Evolutionary conservation across 345 rosid species (phyloP), one percentile per base, ranked within the genome.

Genomic region (Leavenworthia alabamica): DNA sequence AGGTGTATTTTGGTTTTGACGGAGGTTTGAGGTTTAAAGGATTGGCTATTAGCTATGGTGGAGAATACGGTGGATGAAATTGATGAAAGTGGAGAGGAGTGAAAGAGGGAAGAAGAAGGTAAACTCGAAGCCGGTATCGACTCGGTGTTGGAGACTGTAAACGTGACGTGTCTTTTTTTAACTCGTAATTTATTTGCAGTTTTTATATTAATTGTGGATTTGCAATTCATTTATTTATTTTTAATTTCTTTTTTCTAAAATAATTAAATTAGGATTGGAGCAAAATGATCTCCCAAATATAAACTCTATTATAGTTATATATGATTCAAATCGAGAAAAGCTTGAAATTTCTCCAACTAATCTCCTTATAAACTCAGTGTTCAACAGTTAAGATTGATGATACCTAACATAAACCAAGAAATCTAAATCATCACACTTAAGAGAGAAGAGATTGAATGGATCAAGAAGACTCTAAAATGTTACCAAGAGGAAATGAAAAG

Each of bases 401-500:
- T 45, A 47, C 23, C 43, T 17, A 39, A 63, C 59, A 53, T 13
- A 15, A 51, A 41, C 3, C 40, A 48, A 41, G 15, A 37, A 37
- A 49, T 47, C 58, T 29, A 41, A 36, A 50, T 3, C 39, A 63
- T 9, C 8, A 41, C n/a, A n/a, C n/a, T n/a, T n/a, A 63, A 26
- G 11, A 41, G 14, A 32, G 9, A 31, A 35, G 4, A 23, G 56
- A 56, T 16, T 1, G 2, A 54, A 47, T 4, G 24, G 24, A 45
- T 82, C 80, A 85, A 22, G 81, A 85, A 22, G 81, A 77, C 56
- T 85, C 88, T 22, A 71, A 64, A 27, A 70, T 35, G 69, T 84
- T 89, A 65, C 96, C 96, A 73, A 92, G 87, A 23, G 67, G 80
- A 68, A 79, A 83, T 0, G 90, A 86, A 83, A 84, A 88, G 47